Base-by-base conservation (phyloP, 129 eudicot genomes). In the Saussurea involucrata region DNA sequence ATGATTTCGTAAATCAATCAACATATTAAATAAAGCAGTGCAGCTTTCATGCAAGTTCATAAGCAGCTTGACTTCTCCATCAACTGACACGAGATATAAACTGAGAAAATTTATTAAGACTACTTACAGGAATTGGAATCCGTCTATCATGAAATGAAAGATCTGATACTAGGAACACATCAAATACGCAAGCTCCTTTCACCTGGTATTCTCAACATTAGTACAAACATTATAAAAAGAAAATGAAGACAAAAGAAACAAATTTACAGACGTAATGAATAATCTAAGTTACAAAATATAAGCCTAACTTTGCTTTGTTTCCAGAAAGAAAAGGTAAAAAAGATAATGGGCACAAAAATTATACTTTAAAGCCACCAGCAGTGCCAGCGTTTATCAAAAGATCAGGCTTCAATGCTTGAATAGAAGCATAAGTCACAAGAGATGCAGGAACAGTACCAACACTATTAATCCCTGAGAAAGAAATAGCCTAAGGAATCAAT, bases 381-480 rank as follows among this genome's bases (percentile, higher is more conserved):
- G 97, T 92, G 76, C 97, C 97, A 17, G 97, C 97, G 75, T 92
- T 89, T 85, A 92, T 92, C 78, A 92, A 81, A 72, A 92, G 87
- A 78, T 92, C 97, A 29, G 97, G 97, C 81, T 87, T 77, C 69
- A 92, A 78, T 57, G 97, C 97, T 82, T 89, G 92, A 63, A 92
- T 84, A 75, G 97, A 82, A 58, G 97, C 97, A 86, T 85, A 92
- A 63, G 96, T 85, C 84, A 92, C 82, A 77, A 92, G 97, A 63
- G 96, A 80, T 72, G 92, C 92, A 72, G 97, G 86, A 72, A 92
- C 88, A 21, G 97, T 92, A 29, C 97, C 97, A 4, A 92, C 88
- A 66, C 91, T 55, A 66, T 89, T 88, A 42, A 84, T 89, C 64
- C 97, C 97, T 92, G 84, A 67, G 36, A 88, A 75, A 55, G 63